Evolutionary conservation across 768 basidiomycete genomes (phyloP), one percentile per base, ranked within the genome.

Genomic region (Auriscalpium vulgare): DNA sequence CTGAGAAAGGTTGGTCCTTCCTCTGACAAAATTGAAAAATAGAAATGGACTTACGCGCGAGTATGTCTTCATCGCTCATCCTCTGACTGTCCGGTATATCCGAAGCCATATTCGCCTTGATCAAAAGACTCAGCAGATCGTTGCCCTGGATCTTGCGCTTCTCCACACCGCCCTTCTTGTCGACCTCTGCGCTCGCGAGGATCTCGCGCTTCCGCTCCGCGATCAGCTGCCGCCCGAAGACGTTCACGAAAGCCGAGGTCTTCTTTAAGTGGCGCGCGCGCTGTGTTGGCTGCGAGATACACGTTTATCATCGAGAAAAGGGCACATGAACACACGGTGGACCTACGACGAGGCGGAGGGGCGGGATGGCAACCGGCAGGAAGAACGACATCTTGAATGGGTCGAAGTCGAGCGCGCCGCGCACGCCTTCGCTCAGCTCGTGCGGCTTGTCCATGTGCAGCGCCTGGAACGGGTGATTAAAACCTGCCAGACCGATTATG

Each of bases 41-140:
- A 10, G 37, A 10, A 10, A 8, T 40, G 9, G 36, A 36, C 56
- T 9, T 37, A 59, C 58, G 59, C 9, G 59, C 49, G 10, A 59
- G 29, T 8, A 59, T 48, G 9, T 56, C 59, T 29, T 55, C 38
- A n/a, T 55, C 54, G 19, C 48, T 29, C 50, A 59, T 9, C 44
- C 50, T 47, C 21, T 51, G 44, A 10, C 14, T 23, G 29, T 53
- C 36, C 3, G 47, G 36, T 9, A 51, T 19, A 40, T 51, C 57
- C 10, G 43, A 49, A 13, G 51, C 57, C 48, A 59, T 44, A 35
- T 61, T 61, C 14, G 58, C 58, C 21, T 37, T 49, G 9, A 62
- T 53, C 14, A 62, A 43, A 5, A 59, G 37, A 17, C 51, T 56
- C 51, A 62, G 54, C 16, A 62, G 35, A 23, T 62, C 61, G 21